Percentiles rank a stretch among this genome's conserved stretches.
These are phyloP conservation scores for Thalassiosira profunda DNA, from an alignment of 108 stramenopile genomes.

Conservation along the genomic window DNA sequence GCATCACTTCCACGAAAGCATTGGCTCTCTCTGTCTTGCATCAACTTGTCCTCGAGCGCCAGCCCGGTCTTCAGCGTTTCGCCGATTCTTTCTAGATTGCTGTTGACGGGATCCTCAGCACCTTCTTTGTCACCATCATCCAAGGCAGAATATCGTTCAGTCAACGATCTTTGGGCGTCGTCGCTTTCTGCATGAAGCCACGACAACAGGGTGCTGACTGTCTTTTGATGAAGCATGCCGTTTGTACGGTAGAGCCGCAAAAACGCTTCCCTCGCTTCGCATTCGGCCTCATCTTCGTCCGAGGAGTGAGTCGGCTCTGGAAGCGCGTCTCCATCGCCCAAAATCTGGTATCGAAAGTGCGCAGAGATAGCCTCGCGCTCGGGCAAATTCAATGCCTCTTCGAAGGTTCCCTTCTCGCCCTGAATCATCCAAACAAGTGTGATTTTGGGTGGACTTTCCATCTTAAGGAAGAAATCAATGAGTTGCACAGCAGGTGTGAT, in stretches of 20 bases:
- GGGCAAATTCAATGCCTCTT: background rate
- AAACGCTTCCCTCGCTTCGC: too few species aligned
- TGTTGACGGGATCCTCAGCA: background rate
- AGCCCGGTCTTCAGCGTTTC: background rate
- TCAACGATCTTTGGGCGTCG: too few species aligned
- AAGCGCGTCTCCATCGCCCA: too few species aligned
- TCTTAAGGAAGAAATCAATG: conserved; percentile 16
- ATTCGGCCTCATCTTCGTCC: too few species aligned
- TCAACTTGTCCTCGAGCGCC: background rate
- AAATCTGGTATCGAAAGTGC: too few species aligned
- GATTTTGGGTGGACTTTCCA: background rate
- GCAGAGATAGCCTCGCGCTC: too few species aligned
- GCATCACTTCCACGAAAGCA: conserved; percentile 10
- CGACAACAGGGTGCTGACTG: background rate
- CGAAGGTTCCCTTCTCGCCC: background rate
- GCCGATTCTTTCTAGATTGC: conserved; percentile 2
- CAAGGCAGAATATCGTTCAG: too few species aligned
- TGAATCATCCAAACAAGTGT: conserved; percentile 18
- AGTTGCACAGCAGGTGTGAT: conserved; percentile 19
- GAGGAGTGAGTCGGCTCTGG: too few species aligned
- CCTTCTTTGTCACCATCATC: too few species aligned
- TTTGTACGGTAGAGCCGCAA: too few species aligned
- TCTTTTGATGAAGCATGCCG: background rate
- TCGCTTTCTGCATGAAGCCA: background rate
- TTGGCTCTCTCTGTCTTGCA: background rate